phyloP scores from a whole-genome alignment of 202 grass and related monocot genomes.

The Schoenoplectus tabernaemontani region DNA sequence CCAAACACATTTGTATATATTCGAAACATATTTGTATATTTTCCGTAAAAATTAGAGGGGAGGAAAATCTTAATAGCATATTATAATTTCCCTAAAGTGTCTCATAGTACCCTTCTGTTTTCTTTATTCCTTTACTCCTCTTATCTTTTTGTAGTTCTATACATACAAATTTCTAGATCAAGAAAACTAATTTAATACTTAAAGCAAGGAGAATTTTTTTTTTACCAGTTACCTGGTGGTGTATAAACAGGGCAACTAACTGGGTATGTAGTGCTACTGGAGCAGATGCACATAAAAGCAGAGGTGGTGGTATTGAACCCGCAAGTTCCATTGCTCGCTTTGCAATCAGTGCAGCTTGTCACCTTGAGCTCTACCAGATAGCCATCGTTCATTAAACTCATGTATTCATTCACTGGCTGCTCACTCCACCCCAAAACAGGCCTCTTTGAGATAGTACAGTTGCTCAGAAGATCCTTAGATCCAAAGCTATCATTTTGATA shows the following conservation, averaged over 20 bases:
- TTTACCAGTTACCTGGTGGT: neutral
- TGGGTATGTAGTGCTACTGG: slow-evolving; percentile 9
- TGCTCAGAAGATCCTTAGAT: neutral
- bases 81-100: neutral
- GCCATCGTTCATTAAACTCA: slow-evolving; percentile 8
- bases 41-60: neutral
- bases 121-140: neutral
- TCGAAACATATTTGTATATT: neutral
- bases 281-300: slow-evolving; percentile 46
- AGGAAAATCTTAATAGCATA: neutral
- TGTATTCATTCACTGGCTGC: neutral
- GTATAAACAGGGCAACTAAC: neutral
- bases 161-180: neutral
- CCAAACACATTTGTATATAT: too few species aligned
- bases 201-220: too few species aligned
- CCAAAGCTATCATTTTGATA: neutral
- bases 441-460: slow-evolving; percentile 22
- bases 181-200: neutral
- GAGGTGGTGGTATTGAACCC: neutral
- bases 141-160: too few species aligned
- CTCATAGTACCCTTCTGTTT: neutral
- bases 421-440: slow-evolving; percentile 36
- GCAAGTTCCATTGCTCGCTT: slow-evolving; percentile 20
- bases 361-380: slow-evolving; percentile 41
- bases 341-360: slow-evolving; percentile 29